phyloP scores from a whole-genome alignment of 1,284 basidiomycete genomes.

The Papiliotrema nemorosa region DNA sequence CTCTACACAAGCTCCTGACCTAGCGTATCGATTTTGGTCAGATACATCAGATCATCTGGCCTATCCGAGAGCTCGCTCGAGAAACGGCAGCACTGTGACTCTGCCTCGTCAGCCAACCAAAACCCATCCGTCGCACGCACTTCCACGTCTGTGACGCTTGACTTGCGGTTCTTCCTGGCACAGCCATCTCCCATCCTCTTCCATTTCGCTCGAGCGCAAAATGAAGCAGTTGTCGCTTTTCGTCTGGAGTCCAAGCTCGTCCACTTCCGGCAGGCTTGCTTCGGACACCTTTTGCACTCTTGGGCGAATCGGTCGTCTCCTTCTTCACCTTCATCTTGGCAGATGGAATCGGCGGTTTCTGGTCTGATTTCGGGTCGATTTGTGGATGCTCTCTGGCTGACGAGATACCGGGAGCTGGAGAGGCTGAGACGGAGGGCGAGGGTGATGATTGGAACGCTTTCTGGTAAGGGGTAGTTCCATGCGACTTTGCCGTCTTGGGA shows the following conservation, averaged over 20 bases:
- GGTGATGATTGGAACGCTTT: no score
- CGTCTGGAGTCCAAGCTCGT: not conserved
- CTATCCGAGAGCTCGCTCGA: slow-evolving; percentile 2
- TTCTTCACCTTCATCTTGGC: no score
- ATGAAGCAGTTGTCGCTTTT: not conserved
- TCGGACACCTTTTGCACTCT: not conserved
- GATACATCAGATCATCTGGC: not conserved
- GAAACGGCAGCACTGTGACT: slow-evolving; percentile 1
- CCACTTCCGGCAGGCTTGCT: not conserved
- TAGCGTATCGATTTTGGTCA: not conserved
- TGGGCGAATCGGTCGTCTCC: not conserved
- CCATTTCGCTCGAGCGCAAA: slow-evolving; percentile 1
- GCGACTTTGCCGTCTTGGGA: no score
- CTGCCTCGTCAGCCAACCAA: not conserved
- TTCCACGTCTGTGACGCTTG: slow-evolving; percentile 2
- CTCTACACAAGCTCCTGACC: not conserved
- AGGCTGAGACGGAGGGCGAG: no score
- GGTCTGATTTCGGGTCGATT: no score
- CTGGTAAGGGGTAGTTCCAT: no score
- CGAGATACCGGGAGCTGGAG: no score
- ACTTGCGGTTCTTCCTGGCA: not conserved
- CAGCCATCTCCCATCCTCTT: not conserved
- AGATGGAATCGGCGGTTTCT: no score
- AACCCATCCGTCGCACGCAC: not conserved
- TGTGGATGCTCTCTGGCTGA: no score